Evolutionary conservation across 2,329 filamentous ascomycete species (phyloP), one percentile per base, ranked within the genome.

Genomic region (Claviceps cyperi): DNA sequence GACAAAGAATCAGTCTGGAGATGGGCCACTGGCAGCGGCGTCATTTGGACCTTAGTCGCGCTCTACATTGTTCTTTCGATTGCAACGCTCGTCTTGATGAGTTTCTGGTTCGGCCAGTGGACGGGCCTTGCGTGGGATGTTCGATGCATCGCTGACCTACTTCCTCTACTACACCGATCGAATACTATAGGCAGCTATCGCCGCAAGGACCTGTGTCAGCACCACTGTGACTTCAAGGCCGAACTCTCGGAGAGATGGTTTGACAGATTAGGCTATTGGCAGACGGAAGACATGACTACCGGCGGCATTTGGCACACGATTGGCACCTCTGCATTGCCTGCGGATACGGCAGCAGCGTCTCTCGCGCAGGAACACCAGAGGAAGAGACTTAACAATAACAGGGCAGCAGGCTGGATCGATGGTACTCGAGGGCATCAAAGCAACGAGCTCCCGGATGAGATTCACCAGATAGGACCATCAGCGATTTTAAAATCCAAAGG

Each of bases 51-150:
- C 0, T 70, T 89, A 24, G 77, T 92, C 32, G 80, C 70, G 0
- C 65, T 94, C 1, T 96, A 95, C 66, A 65, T 83, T 36, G 64
- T 88, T 4, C 67, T 91, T 45, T 59, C 83, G 2, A 56, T 77
- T 6, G 78, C 82, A 1, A 64, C 79, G 1, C 55, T 53, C 32
- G 51, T 62, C 15, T 62, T 90, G 9, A 68, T 83, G 54, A 55
- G 79, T n/a, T 83, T 79, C 54, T 86, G 90, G 68, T 69, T 75
- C 49, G 66, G 72, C 21, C 73, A 76, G 32, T 75, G 73, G 57
- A 94, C 88, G 0, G 89, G 89, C 0, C 70, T 95, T 54, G 76
- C 84, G 60, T 96, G 90, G 90, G 88, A 95, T 61, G 77, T 88
- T 2, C 75, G 83, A 44, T 91, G 83, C 22, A 70, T 96, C 7